Conservation (phyloP, 768 basidiomycete genomes). For the Agrocybe chaxingu region DNA sequence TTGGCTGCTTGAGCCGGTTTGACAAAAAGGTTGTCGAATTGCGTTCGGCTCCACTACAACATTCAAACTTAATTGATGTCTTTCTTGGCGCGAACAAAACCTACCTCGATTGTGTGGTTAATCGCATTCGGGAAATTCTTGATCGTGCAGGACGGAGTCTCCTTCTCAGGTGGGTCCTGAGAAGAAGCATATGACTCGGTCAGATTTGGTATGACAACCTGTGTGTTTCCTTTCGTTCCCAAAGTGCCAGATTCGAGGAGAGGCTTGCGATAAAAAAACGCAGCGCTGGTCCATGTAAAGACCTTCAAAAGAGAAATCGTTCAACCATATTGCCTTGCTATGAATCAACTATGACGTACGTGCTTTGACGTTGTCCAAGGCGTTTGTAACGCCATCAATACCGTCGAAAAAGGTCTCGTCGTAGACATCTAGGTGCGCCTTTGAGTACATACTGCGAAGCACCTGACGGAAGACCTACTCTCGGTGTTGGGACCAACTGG, state of each 20-base stretch:
- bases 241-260: conserved; percentile 96
- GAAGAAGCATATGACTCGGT: conserved; percentile 98
- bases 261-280: conserved; percentile 94
- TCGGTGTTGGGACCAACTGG: conserved; percentile 92
- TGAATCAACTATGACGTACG: conserved; percentile 45
- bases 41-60: conserved; percentile 84
- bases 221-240: conserved; percentile 96
- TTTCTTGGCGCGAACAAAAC: conserved; percentile 12
- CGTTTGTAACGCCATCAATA: conserved; percentile 95
- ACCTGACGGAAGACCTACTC: conserved; percentile 48
- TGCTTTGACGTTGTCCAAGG: conserved; percentile 94
- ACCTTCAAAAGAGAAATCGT: conserved; percentile 42
- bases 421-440: conserved; percentile 72
- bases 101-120: conserved; percentile 93
- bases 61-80: not conserved
- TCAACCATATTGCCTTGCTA: not conserved
- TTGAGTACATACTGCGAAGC: conserved; percentile 35
- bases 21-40: conserved; percentile 91
- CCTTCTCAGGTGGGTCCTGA: conserved; percentile 98
- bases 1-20: conserved; percentile 94
- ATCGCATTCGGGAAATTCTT: conserved; percentile 99
- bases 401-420: conserved; percentile 82
- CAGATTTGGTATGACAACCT: conserved; percentile 90
- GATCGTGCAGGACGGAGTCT: conserved; percentile 94
- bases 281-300: conserved; percentile 99